Conservation (phyloP, 768 basidiomycete species). For the Hirschioporus abietinus region DNA sequence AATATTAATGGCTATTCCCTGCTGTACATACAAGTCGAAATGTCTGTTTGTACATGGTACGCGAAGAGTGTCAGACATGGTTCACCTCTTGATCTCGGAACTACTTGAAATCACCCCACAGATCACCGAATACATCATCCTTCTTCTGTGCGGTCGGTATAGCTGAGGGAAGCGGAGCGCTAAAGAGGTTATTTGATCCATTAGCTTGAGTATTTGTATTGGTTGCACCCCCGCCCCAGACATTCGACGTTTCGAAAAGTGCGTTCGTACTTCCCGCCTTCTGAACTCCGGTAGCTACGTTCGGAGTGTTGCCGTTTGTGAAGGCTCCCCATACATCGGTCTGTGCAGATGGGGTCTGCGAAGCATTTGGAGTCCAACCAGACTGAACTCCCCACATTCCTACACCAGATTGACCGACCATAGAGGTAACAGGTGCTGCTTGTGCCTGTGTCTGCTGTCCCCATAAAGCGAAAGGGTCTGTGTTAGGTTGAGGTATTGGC, state of each 20-base stretch:
- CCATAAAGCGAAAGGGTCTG: conserved; percentile 22
- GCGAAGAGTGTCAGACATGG: neutral
- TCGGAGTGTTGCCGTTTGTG: conserved; percentile 6
- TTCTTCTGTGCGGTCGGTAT: conserved; percentile 38
- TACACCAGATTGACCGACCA: conserved; percentile 49
- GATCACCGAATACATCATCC: conserved; percentile 77
- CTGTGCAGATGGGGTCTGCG: conserved; percentile 23
- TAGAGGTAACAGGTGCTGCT: conserved; percentile 32
- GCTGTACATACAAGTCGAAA: neutral
- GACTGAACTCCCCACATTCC: conserved; percentile 65
- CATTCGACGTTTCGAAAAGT: conserved; percentile 27
- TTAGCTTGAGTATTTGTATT: conserved; percentile 5
- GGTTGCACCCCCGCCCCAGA: conserved; percentile 13
- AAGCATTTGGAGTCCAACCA: conserved; percentile 44
- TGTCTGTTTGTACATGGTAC: neutral
- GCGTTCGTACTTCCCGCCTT: conserved; percentile 19
- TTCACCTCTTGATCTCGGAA: neutral
- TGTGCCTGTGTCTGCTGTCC: conserved; percentile 21
- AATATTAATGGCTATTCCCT: neutral
- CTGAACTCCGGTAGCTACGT: conserved; percentile 28
- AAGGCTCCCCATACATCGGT: conserved; percentile 30
- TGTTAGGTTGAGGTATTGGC: conserved; percentile 21
- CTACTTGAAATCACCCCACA: conserved; percentile 83
- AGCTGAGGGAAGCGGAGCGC: conserved; percentile 25
- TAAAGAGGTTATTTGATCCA: conserved; percentile 58